phyloP scores from a whole-genome alignment of 805 yeast species.

The Peterozyma toletana region DNA sequence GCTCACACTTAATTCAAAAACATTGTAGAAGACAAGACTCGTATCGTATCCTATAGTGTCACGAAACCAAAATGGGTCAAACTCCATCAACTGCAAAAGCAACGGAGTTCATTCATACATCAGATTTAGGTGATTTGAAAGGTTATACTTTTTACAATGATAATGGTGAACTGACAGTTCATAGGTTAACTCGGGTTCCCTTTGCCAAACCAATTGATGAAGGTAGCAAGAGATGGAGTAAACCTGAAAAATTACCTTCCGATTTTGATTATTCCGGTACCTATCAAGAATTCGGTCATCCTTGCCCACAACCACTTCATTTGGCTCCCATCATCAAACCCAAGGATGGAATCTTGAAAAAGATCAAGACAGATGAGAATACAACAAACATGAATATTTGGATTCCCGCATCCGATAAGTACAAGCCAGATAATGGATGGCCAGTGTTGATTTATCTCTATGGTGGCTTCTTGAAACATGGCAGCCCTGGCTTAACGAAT shows the following conservation, averaged over 20 bases:
- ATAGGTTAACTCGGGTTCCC: constrained; percentile 5
- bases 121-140: constrained; percentile 2
- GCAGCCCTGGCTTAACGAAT: constrained; percentile 16
- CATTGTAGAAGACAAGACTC: too few species aligned
- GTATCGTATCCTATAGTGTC: background rate
- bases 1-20: too few species aligned
- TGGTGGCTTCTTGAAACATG: constrained; percentile 36
- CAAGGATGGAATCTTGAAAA: constrained; percentile 4
- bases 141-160: constrained; percentile 4
- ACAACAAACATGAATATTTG: constrained; percentile 28
- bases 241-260: constrained; percentile 16
- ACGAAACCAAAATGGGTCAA: constrained; percentile 5
- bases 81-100: constrained; percentile 5
- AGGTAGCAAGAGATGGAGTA: constrained; percentile 2
- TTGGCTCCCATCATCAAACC: constrained; percentile 15
- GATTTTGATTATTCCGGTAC: constrained; percentile 30
- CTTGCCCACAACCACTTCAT: constrained; percentile 30
- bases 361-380: constrained; percentile 22
- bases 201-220: constrained; percentile 1
- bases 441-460: constrained; percentile 33
- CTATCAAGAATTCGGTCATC: constrained; percentile 24
- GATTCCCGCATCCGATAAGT: constrained; percentile 24
- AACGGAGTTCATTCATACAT: background rate
- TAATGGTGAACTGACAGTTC: constrained; percentile 3
- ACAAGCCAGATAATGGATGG: constrained; percentile 30